A percentile compares a stretch with the other conserved stretches of the same genome.
Evolutionary conservation across 2,329 filamentous ascomycete genomes (phyloP).

Genomic region (Amauroascus niger): DNA sequence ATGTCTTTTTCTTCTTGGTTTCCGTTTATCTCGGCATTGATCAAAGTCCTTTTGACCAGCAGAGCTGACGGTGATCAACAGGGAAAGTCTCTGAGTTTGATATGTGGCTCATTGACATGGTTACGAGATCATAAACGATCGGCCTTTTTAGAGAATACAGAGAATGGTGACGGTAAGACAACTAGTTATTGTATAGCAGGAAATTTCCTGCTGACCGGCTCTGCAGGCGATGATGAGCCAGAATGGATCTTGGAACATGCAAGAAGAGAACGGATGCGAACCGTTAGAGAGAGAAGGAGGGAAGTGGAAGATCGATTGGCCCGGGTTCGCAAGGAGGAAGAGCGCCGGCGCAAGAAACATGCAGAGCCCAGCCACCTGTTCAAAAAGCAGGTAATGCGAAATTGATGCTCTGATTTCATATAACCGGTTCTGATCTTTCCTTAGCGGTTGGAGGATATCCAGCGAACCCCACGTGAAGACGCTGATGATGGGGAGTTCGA

Average conservation of each 20-base stretch:
- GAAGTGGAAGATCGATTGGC: slow-evolving; percentile 65
- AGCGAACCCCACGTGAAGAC: not conserved
- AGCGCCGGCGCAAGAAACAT: slow-evolving; percentile 48
- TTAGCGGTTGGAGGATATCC: slow-evolving; percentile 5
- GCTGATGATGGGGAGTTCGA: slow-evolving; percentile 44
- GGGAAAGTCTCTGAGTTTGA: slow-evolving; percentile 85
- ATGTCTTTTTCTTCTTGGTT: not conserved
- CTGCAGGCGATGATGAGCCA: slow-evolving; percentile 54
- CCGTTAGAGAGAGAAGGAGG: slow-evolving; percentile 56
- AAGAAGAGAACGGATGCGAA: slow-evolving; percentile 56
- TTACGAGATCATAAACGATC: slow-evolving; percentile 68
- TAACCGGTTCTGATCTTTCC: not conserved
- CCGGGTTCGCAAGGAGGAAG: slow-evolving; percentile 52
- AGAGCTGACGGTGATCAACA: slow-evolving; percentile 25
- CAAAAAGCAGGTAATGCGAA: slow-evolving; percentile 37
- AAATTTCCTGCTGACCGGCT: not conserved
- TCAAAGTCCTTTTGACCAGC: not conserved
- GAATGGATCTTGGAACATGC: slow-evolving; percentile 77
- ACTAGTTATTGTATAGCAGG: not conserved
- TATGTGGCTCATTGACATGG: slow-evolving; percentile 84
- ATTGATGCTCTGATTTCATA: not conserved
- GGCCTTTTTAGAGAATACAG: slow-evolving; percentile 46
- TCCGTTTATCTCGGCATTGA: not conserved
- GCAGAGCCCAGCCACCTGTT: slow-evolving; percentile 39
- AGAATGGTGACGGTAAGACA: slow-evolving; percentile 25